Base-by-base conservation (phyloP, 257 asterid species). In the Osmanthus fragrans region DNA sequence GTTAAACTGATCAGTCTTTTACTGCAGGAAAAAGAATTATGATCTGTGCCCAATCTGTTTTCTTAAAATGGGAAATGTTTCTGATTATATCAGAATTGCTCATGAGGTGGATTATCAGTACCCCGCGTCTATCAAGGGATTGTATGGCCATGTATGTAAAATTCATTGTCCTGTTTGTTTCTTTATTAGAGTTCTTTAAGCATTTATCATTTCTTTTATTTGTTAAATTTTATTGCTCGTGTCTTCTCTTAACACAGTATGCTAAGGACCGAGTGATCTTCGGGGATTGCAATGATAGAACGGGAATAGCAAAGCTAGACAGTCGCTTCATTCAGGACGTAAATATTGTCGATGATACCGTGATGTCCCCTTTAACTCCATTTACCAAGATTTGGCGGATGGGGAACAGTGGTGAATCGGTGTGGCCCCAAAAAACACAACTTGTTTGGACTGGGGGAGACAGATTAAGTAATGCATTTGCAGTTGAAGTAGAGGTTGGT, bases 381-480 rank as follows among this genome's bases (percentile, higher is more conserved):
- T 93, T 96, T 82, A 93, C 98, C 80, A 96, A 96, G 90, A 92
- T 96, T 79, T 96, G 99, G 99, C 87, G 95, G 80, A 87, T 96
- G 97, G 90, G 88, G 89, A 96, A 96, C 90, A 92, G 82, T 80
- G 98, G 99, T 45, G 81, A 86, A 23, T 77, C 77, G 16, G 79
- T 19, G 8, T 96, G 99, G 99, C 97, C 97, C 27, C 84, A 78
- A 40, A 94, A 94, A 77, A 85, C 95, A 5, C 92, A 85, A 33
- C 95, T 96, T 77, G 93, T 90, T 56, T 93, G 98, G 97, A 88
- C 91, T 73, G 98, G 97, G n/a, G 99, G 99, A 71, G 97, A 92
- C 83, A 89, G 79, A 73, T 77, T 96, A 77, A 85, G 91, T 76
- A 77, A 81, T 77, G 71, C 74, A 27, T 75, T 73, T 60, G 84